Conservation (phyloP, 1,284 basidiomycete species). For the Trichosporon ovoides region DNA sequence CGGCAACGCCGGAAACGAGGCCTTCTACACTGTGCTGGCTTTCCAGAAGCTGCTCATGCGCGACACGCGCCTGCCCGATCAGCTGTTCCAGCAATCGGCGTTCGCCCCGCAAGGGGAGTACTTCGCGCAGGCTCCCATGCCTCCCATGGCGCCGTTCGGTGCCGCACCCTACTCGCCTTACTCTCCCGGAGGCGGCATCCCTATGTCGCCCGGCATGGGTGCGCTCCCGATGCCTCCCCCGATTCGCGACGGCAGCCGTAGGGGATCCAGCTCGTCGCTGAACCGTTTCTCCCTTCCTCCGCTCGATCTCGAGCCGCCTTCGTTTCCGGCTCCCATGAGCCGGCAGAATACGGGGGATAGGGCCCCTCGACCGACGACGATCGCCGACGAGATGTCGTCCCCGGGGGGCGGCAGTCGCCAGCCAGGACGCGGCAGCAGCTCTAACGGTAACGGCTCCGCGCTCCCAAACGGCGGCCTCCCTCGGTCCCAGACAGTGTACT, state of each 20-base stretch:
- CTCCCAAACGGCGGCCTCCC: slow-evolving; percentile 10
- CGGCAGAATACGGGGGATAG: slow-evolving; percentile 16
- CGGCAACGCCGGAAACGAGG: slow-evolving; percentile 49
- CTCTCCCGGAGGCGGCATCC: slow-evolving; percentile 13
- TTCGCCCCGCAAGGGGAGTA: slow-evolving; percentile 8
- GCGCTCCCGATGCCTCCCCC: slow-evolving; percentile 21
- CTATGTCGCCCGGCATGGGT: slow-evolving; percentile 14
- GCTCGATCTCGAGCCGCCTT: slow-evolving; percentile 18
- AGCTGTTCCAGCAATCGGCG: slow-evolving; percentile 26
- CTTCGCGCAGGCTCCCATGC: slow-evolving; percentile 5
- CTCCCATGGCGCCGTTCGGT: slow-evolving; percentile 8
- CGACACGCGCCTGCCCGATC: slow-evolving; percentile 39
- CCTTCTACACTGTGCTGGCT: slow-evolving; percentile 48
- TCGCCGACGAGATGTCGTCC: slow-evolving; percentile 1
- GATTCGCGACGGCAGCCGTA: slow-evolving; percentile 14
- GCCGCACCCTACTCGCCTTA: slow-evolving; percentile 6
- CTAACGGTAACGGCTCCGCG: neutral
- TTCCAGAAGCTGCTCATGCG: slow-evolving; percentile 49
- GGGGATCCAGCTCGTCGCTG: slow-evolving; percentile 16
- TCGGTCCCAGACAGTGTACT: slow-evolving; percentile 43
- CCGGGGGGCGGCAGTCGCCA: neutral
- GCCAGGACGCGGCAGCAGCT: slow-evolving; percentile 3
- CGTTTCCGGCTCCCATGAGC: slow-evolving; percentile 18
- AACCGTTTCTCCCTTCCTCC: slow-evolving; percentile 14
- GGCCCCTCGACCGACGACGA: slow-evolving; percentile 11